Evolutionary conservation across 805 yeast genomes (phyloP), one percentile per base, ranked within the genome.

Genomic region (Kluyveromyces wickerhamii): DNA sequence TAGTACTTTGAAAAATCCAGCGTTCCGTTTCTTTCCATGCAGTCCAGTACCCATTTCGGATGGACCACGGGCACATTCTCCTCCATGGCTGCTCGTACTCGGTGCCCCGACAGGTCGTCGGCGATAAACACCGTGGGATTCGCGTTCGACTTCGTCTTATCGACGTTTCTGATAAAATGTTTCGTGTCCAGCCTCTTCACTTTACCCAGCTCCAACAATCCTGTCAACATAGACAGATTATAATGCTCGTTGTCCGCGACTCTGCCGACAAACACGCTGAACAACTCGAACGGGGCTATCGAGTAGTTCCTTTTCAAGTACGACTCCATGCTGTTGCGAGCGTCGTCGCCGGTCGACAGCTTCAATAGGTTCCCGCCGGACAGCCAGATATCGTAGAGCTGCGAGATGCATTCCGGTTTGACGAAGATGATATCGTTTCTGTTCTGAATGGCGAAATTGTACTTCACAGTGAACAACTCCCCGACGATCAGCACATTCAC

Each of bases 401-500:
- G 29, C 10, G 45, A 45, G 5, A 56, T 31, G 15, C 44, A 36
- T 1, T 36, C 39, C 16, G 38, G 27, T 18, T 43, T 40, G 8
- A 54, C 32, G 24, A 54, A 46, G 1, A 48, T 46, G 7, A 56
- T 47, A 44, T 56, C 59, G 12, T 40, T 42, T 24, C 59, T 48
- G 27, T 45, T 35, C 29, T 47, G 48, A 2, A 49, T 54, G 13
- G 54, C 51, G 29, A 47, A 56, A 24, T 46, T 43, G 32, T 51
- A 56, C 26, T 56, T 56, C 29, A 45, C 43, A 11, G 62, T 49
- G 16, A 43, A 40, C 4, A 38, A 59, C 19, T 71, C 59, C 2
- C 85, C 86, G 20, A 79, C 77, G 4, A 81, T 63, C 17, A 81
- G 54, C 26, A 71, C 71, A 35, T 70, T 66, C 2, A 74, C 78